Percentiles rank a stretch among this genome's conserved stretches.
These are phyloP conservation scores for Castanospermum australe DNA, from an alignment of 306 rosid species.

Conservation along the genomic window DNA sequence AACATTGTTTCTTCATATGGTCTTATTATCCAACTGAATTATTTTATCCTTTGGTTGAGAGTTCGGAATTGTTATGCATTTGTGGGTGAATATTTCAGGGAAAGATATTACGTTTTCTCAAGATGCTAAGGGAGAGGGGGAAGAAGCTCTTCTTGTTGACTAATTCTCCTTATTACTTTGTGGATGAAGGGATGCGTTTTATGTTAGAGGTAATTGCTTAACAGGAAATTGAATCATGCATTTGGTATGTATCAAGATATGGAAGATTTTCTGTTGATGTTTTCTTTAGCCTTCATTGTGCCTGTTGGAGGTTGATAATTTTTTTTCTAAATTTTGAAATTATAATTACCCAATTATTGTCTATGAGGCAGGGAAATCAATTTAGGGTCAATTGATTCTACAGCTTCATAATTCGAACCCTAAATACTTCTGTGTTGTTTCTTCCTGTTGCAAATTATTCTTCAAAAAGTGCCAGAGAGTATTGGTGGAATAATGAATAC, in stretches of 20 bases:
- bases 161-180: slow-evolving; percentile 91
- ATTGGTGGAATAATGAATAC: slow-evolving; percentile 5
- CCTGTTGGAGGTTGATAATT: background rate
- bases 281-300: background rate
- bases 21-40: slow-evolving; percentile 12
- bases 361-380: background rate
- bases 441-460: background rate
- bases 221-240: slow-evolving; percentile 8
- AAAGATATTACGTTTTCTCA: slow-evolving; percentile 65
- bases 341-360: background rate
- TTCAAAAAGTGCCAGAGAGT: background rate
- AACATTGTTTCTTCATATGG: slow-evolving; percentile 4
- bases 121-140: slow-evolving; percentile 85
- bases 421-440: background rate
- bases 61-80: slow-evolving; percentile 9
- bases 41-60: slow-evolving; percentile 20
- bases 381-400: slow-evolving; percentile 6
- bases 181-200: slow-evolving; percentile 94
- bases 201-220: slow-evolving; percentile 72
- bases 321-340: background rate
- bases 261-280: background rate
- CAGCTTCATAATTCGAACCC: slow-evolving; percentile 2
- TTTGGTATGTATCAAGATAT: background rate
- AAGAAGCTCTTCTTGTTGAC: slow-evolving; percentile 93
- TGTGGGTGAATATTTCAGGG: slow-evolving; percentile 57